Evolutionary conservation across 345 rosid species (phyloP).

Genomic region (Populus nigra): DNA sequence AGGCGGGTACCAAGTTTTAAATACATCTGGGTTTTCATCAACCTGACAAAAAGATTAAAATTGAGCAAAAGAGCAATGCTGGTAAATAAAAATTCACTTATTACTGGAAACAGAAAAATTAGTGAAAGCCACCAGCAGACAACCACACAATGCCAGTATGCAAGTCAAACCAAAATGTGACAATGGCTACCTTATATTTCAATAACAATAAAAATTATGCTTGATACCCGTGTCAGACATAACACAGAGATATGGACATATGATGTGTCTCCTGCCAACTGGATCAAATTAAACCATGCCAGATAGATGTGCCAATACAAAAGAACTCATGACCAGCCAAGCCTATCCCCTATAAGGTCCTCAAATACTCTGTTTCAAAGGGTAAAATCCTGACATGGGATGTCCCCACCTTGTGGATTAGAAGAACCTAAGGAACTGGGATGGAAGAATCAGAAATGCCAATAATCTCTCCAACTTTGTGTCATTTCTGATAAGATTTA

Average conservation of each 20-base stretch:
- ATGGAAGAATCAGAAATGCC: not conserved
- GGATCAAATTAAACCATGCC: not conserved
- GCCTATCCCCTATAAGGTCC: not conserved
- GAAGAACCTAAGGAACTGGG: not conserved
- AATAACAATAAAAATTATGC: not conserved
- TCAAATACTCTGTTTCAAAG: not conserved
- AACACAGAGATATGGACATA: not conserved
- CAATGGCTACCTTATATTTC: not conserved
- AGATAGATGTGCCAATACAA: not conserved
- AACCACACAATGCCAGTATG: not conserved
- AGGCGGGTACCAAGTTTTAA: conserved; percentile 92
- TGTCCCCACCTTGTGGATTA: not conserved
- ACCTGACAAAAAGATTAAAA: conserved; percentile 39
- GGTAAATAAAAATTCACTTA: not conserved
- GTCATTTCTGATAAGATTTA: not conserved
- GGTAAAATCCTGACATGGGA: no score
- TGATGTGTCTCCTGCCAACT: not conserved
- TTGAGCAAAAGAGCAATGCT: not conserved
- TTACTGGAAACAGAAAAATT: conserved; percentile 1
- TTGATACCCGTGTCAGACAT: no score
- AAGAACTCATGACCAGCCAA: not conserved
- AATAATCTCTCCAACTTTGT: not conserved
- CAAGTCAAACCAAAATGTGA: no score
- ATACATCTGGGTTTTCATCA: conserved; percentile 57
- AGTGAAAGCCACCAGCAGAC: not conserved